Base-by-base conservation (phyloP, 345 rosid genomes). In the Erucastrum elatum region DNA sequence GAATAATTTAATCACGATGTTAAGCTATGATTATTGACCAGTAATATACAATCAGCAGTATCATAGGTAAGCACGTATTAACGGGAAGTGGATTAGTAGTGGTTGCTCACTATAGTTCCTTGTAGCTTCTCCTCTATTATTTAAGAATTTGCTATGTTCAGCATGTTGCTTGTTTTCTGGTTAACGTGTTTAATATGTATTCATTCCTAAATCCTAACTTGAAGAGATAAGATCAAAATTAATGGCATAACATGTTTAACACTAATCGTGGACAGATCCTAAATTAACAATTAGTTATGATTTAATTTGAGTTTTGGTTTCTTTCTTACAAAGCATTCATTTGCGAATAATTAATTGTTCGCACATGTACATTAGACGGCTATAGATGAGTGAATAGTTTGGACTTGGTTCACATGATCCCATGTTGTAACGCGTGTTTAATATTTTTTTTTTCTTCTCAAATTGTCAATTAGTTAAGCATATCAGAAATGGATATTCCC, bases 31-130 rank as follows among this genome's bases (percentile, higher is more conserved):
- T 33, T 2, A 25, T 8, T 59, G 64, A 11, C 64, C 62, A 37
- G 41, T 37, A 37, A 37, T 37, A 37, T 37, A 37, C 41, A 37
- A 44, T 25, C 2, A 10, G 8, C 8, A 4, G 37, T 30, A 13
- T n/a, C 12, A n/a, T 31, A 15, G 35, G 35, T 33, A 33, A 7
- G 68, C 49, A 65, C 53, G 53, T 37, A 58, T 41, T 6, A 58
- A 39, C 39, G 64, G 5, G 70, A 62, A 69, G 68, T 76, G 80
- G 64, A 69, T 61, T 21, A 61, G 69, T 76, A 37, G 61, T 75
- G 61, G 67, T 55, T 35, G 30, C 44, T 35, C 31, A 53, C 37
- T 53, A 30, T 5, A 26, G 1, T 37, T 26, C 53, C 15, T 2
- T 46, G 70, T 33, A 25, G 12, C 46, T 46, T 46, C 55, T 64